Evolutionary conservation across 2,329 filamentous ascomycete genomes (phyloP), one percentile per base, ranked within the genome.

Genomic region (Chaetomiaceae sp.): DNA sequence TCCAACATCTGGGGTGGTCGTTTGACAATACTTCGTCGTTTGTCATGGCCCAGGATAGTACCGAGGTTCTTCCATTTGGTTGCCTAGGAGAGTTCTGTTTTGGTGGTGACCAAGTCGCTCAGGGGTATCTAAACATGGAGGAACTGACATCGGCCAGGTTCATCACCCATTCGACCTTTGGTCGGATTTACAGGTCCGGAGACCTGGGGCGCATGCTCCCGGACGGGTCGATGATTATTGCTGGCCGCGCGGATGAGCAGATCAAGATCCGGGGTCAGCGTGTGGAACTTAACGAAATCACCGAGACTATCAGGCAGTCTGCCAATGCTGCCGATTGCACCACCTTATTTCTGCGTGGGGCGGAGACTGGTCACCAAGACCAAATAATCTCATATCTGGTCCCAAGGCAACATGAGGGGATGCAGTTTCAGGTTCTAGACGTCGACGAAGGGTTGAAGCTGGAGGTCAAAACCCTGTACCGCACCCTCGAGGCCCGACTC

Each of bases 1-100:
- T 88, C 46, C 85, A 84, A 56, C 90, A 91, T 60, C 82, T 96
- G n/a, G 91, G 91, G 0, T 77, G 74, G 54, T 79, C 84, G 0
- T 81, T 96, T 25, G 71, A 76, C 9, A 95, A 92, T 56, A 95
- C 88, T 0, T 94, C 89, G 0, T 78, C 81, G 0, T 82, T 90
- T 54, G 81, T 95, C 1, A 66, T 87, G 14, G 65, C 63, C 16
- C 68, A 68, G 0, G 69, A 70, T 4, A 65, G 70, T 2, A 64
- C 83, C 4, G 67, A 77, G 0, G 63, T 82, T 1, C 71, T 90
- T 0, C 89, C 89, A 0, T 66, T 80, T 6, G 89, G 90, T 3
- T 86, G 82, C 57, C 73, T 89, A 14, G 91, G 91, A 10, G 90
- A 96, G 66, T 75, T 95, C 6, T 95, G 88, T 63, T 94, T 95